Conservation (phyloP, 2,329 filamentous ascomycete species). For the Exophiala sp. region DNA sequence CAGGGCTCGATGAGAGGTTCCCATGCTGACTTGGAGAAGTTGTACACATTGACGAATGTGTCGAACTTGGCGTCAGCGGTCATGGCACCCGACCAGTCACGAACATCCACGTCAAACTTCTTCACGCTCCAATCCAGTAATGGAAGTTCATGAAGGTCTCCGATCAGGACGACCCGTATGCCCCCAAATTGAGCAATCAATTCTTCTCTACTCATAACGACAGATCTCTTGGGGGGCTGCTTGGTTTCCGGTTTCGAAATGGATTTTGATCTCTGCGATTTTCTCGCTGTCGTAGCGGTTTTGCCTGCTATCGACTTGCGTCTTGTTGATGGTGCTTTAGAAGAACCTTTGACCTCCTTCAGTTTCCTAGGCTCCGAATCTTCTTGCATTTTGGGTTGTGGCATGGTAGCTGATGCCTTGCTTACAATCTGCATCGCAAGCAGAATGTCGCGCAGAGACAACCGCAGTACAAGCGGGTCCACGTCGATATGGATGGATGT, state of each 20-base stretch:
- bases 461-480: conserved; percentile 80
- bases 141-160: conserved; percentile 89
- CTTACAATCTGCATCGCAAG: conserved; percentile 87
- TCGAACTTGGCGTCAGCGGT: conserved; percentile 86
- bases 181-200: conserved; percentile 82
- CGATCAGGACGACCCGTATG: conserved; percentile 86
- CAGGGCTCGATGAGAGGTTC: conserved; percentile 94
- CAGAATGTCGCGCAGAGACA: conserved; percentile 90
- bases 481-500: conserved; percentile 81
- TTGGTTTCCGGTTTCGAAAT: conserved; percentile 39
- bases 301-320: conserved; percentile 45
- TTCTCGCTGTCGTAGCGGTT: conserved; percentile 41
- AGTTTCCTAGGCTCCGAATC: conserved; percentile 52
- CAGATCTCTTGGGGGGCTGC: conserved; percentile 42
- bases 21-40: conserved; percentile 98
- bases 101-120: conserved; percentile 74
- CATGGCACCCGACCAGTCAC: conserved; percentile 85
- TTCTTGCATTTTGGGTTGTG: conserved; percentile 42
- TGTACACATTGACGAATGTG: conserved; percentile 94
- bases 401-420: conserved; percentile 60
- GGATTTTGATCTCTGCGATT: conserved; percentile 42
- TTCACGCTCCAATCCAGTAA: conserved; percentile 92
- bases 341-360: conserved; percentile 37
- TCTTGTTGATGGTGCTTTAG: conserved; percentile 38
- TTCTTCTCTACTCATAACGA: conserved; percentile 64